Percentiles rank a stretch among this genome's conserved stretches.
These are phyloP conservation scores for Cryptosporidium viatorum DNA, from an alignment of 169 alveolate genomes.

Conservation along the genomic window DNA sequence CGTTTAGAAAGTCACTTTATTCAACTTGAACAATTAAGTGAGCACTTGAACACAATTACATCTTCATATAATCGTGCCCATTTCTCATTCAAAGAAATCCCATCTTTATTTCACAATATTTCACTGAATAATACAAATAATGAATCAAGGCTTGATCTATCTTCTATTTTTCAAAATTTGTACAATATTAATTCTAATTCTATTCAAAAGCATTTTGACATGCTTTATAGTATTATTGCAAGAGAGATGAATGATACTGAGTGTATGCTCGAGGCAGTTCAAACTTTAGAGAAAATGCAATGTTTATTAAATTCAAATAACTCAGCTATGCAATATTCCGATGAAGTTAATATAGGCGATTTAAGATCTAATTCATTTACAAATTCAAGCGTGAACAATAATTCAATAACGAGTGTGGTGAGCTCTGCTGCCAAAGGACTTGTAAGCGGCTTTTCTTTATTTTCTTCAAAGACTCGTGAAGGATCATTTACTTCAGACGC, in stretches of 20 bases:
- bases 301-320: conserved; percentile 25
- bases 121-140: conserved; percentile 17
- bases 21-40: conserved; percentile 64
- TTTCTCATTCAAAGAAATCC: conserved; percentile 25
- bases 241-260: conserved; percentile 78
- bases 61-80: conserved; percentile 29
- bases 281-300: conserved; percentile 76
- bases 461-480: conserved; percentile 71
- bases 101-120: conserved; percentile 47
- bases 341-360: conserved; percentile 8
- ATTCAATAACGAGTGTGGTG: conserved; percentile 44
- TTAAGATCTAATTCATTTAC: conserved; percentile 5
- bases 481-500: conserved; percentile 68
- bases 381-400: conserved; percentile 14
- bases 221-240: conserved; percentile 38
- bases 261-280: conserved; percentile 78
- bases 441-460: conserved; percentile 65
- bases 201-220: conserved; percentile 49
- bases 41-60: conserved; percentile 40
- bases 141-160: conserved; percentile 57
- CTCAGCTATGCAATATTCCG: not conserved
- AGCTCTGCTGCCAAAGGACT: conserved; percentile 73
- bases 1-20: conserved; percentile 42
- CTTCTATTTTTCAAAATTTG: conserved; percentile 55
- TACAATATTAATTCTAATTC: conserved; percentile 33